Percentiles rank a stretch among this genome's conserved stretches.
Evolutionary conservation across 2,329 filamentous ascomycete species (phyloP).

Genomic region (Raffaelea arxii): DNA sequence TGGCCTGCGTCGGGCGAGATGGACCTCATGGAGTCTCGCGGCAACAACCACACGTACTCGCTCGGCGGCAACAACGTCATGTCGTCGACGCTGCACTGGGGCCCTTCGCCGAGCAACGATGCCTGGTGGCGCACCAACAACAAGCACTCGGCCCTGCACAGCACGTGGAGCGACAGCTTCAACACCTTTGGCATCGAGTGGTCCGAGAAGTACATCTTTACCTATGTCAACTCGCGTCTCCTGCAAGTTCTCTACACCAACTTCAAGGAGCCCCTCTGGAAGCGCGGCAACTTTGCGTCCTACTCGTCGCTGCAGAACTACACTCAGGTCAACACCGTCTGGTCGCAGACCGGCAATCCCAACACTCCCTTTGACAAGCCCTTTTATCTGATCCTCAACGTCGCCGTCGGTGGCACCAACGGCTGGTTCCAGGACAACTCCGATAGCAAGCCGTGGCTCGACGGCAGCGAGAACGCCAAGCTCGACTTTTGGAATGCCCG

Average conservation of each 20-base stretch:
- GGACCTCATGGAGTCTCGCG: constrained; percentile 70
- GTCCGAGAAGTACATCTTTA: constrained; percentile 82
- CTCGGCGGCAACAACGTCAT: constrained; percentile 76
- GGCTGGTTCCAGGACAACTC: constrained; percentile 74
- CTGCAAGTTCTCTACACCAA: constrained; percentile 73
- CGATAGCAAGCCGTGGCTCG: constrained; percentile 70
- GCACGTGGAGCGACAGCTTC: constrained; percentile 57
- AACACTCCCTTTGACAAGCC: constrained; percentile 66
- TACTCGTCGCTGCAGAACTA: constrained; percentile 48
- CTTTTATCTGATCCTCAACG: constrained; percentile 68
- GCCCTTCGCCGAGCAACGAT: constrained; percentile 61
- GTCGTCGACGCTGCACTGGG: constrained; percentile 75
- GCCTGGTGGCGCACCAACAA: constrained; percentile 78
- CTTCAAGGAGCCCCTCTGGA: constrained; percentile 59
- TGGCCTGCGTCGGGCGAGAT: constrained; percentile 81
- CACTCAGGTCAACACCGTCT: constrained; percentile 52
- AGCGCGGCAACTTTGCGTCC: constrained; percentile 57
- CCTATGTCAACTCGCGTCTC: constrained; percentile 71
- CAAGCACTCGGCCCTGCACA: constrained; percentile 65
- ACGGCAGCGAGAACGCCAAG: constrained; percentile 54
- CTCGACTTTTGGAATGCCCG: constrained; percentile 68
- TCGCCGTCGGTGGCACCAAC: constrained; percentile 69
- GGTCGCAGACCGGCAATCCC: constrained; percentile 48
- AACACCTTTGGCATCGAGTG: constrained; percentile 79
- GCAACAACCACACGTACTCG: constrained; percentile 68